Base-by-base conservation (phyloP, 1,284 basidiomycete genomes). In the Boletus calvinii region DNA sequence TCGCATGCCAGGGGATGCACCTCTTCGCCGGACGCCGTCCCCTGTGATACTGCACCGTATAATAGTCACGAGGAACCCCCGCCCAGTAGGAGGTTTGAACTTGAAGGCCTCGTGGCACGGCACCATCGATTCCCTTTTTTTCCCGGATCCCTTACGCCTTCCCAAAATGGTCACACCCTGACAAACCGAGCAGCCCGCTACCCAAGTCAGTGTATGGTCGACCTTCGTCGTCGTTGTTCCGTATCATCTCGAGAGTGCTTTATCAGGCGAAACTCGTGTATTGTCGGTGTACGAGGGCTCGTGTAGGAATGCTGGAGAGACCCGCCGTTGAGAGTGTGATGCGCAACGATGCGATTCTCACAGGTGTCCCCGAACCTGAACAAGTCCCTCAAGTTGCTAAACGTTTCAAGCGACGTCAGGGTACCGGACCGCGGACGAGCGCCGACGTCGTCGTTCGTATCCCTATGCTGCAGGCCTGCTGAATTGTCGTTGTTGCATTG, bases 31-130 rank as follows among this genome's bases (percentile, higher is more conserved):
- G 5, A 32, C 36, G 37, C 41, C 17, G 41, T 26, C 17, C 15
- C 37, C 29, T 43, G 32, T 44, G n/a, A 22, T 29, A 38, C 36
- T 26, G 20, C 36, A 46, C 17, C 12, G 32, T 15, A 29, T 45
- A 26, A 36, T 10, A 30, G 46, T 8, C 15, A 8, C 7, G 32
- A 37, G 55, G 36, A 31, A 22, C 20, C 10, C 29, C 13, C 18
- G 26, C 11, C 4, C n/a, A 6, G 30, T 17, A 20, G 22, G 11
- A 18, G 41, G 26, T 2, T 56, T 36, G 22, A 37, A 29, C 29
- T 24, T 26, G 53, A 32, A 11, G 31, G 6, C 56, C 56, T 48
- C 44, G 36, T 54, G 59, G 54, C 8, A 9, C 46, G 53, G 9
- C 26, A 17, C 47, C 15, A 36, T 56, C 17, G 11, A 24, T 39